A percentile compares a stretch with the other conserved stretches of the same genome.
Evolutionary conservation across 2,329 filamentous ascomycete species (phyloP).

Genomic region (Penicillium brasilianum): DNA sequence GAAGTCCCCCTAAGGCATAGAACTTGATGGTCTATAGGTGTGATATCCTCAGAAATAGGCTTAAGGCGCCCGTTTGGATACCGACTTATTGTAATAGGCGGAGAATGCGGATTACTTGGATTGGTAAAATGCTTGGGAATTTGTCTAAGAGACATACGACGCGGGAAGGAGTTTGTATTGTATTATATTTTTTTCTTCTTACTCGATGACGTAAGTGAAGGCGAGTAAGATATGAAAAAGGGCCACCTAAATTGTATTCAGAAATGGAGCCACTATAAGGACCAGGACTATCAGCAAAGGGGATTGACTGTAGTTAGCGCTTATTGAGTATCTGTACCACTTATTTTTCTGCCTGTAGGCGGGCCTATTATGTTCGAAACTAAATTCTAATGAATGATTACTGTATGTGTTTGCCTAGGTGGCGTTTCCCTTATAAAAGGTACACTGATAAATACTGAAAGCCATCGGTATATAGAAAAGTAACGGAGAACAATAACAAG

Average conservation of each 20-base stretch:
- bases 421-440: not conserved
- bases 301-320: not conserved
- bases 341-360: not conserved
- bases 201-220: not conserved
- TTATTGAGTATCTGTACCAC: not conserved
- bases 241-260: not conserved
- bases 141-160: not conserved
- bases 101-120: not conserved
- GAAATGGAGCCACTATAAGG: not conserved
- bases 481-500: not conserved
- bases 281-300: not conserved
- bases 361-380: not conserved
- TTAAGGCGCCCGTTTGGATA: slow-evolving; percentile 6
- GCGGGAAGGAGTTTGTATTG: not conserved
- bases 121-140: not conserved
- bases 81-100: not conserved
- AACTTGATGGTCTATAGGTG: slow-evolving; percentile 18
- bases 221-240: not conserved
- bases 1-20: slow-evolving; percentile 20
- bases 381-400: not conserved
- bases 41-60: slow-evolving; percentile 25
- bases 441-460: not conserved
- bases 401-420: no score
- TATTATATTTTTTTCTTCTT: not conserved
- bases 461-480: not conserved